Evolutionary conservation across 2,329 filamentous ascomycete genomes (phyloP), one percentile per base, ranked within the genome.

Genomic region (Diaporthe sp.): DNA sequence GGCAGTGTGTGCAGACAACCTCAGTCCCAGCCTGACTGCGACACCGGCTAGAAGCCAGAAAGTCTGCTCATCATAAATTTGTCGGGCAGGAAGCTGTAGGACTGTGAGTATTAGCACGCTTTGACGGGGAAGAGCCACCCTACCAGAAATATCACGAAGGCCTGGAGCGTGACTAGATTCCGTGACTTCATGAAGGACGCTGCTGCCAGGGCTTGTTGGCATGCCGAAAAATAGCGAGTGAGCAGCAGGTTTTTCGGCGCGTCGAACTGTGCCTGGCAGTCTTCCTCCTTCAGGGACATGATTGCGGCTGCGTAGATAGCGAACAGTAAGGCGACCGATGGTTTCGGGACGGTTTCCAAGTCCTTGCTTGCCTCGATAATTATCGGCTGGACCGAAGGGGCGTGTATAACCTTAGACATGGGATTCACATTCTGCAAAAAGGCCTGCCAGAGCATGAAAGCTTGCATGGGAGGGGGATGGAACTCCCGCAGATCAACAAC

Each of bases 381-480:
- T 19, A 78, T 74, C 10, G 77, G 77, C 69, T 88, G 84, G 1
- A 87, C 79, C 1, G 85, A 85, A 0, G 88, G 87, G 6, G 86
- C 81, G 76, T 90, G 87, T 8, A 88, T 84, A 22, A 90, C 77
- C 76, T 89, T 90, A 69, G 87, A 84, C 28, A 90, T 78, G 1
- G 88, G 88, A 75, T 90, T 87, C 54, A 90, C 84, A 74, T 89
- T 89, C 28, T 86, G 83, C 0, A 89, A 80, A 68, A 87, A 89
- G 1, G 82, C 80, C 76, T 89, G 84, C 88, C 87, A 89, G 0
- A 90, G 81, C 61, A 83, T 66, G 60, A 78, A 79, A 0, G 77
- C 74, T 40, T 77, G 75, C 55, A 78, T 85, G 2, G 80, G 77
- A 13, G 81, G 81, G 3, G 87, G 78, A 69, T 86, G 81, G 33